Percentiles rank a stretch among this genome's conserved stretches.
Evolutionary conservation across 176 grass and related monocot species (phyloP).

Genomic region (Stipa capillata): DNA sequence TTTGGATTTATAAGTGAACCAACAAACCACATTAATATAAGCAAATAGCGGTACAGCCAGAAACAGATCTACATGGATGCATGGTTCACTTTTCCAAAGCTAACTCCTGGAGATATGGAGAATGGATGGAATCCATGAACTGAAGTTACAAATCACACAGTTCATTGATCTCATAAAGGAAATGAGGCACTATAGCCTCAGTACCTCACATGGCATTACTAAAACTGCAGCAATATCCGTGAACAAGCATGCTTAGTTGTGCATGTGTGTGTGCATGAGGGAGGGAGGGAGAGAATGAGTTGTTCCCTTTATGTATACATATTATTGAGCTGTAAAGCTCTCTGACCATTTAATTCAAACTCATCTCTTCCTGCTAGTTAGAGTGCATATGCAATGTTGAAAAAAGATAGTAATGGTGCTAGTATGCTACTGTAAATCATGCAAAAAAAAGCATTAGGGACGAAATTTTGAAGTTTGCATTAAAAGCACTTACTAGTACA

Average conservation of each 20-base stretch:
- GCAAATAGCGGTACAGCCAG: neutral
- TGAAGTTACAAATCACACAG: slow-evolving; percentile 6
- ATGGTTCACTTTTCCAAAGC: neutral
- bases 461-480: neutral
- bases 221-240: neutral
- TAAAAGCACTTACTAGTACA: slow-evolving; percentile 52
- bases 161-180: neutral
- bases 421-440: neutral
- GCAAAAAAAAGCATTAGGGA: neutral
- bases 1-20: slow-evolving; percentile 13
- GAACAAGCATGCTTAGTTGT: neutral
- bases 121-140: neutral
- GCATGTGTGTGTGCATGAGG: neutral
- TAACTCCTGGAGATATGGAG: neutral
- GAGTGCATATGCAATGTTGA: neutral
- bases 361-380: neutral
- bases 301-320: neutral
- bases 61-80: neutral
- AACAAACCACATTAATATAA: neutral
- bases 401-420: neutral
- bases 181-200: neutral
- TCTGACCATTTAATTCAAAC: neutral
- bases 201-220: neutral
- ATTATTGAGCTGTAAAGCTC: neutral
- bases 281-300: neutral